Conservation (phyloP, 2,329 filamentous ascomycete genomes). For the Pseudocercospora macadamiae region DNA sequence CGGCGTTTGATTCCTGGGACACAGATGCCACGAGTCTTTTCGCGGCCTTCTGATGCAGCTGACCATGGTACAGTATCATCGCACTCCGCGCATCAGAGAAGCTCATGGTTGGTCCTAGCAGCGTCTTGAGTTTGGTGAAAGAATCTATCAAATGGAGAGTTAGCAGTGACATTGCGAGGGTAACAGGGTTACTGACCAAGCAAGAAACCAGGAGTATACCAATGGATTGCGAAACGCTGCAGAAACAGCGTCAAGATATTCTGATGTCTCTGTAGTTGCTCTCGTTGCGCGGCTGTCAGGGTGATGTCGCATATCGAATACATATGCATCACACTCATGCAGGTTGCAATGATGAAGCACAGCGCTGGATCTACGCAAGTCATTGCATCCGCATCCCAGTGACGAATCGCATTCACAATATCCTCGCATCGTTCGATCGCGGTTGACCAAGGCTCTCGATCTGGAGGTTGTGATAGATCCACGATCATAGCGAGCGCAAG, state of each 20-base stretch:
- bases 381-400: background rate
- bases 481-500: background rate
- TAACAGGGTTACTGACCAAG: background rate
- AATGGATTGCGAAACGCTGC: background rate
- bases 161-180: background rate
- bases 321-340: background rate
- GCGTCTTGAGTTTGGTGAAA: background rate
- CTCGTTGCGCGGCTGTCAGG: background rate
- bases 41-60: background rate
- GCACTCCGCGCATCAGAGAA: background rate
- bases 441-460: background rate
- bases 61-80: background rate
- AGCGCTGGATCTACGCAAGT: background rate
- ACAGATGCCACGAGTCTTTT: background rate
- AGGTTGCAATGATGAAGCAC: background rate
- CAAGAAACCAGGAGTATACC: slow-evolving; percentile 1
- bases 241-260: background rate
- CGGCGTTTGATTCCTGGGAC: background rate
- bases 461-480: background rate
- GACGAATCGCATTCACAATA: background rate
- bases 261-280: background rate
- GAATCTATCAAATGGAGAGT: background rate
- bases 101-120: background rate
- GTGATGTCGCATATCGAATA: background rate
- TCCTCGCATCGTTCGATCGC: background rate